phyloP scores from a whole-genome alignment of 768 basidiomycete species.

The Pleurotus tuber-regium region DNA sequence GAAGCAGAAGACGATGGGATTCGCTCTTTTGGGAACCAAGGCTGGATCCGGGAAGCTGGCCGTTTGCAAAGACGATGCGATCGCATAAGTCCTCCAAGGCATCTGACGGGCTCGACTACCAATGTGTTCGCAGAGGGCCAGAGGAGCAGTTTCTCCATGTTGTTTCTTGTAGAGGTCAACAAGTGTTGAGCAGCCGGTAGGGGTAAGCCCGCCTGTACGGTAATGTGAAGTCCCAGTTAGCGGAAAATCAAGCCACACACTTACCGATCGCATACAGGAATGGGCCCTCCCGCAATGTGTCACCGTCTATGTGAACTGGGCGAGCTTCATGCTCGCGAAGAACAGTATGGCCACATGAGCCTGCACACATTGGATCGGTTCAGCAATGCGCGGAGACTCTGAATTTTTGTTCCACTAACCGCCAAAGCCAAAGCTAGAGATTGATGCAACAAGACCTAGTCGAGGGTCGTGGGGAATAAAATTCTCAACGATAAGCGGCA shows the following conservation, averaged over 20 bases:
- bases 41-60: conserved; percentile 24
- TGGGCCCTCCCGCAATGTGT: too few relatives aligned
- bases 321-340: conserved; percentile 28
- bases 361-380: not conserved
- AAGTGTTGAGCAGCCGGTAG: conserved; percentile 24
- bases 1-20: conserved; percentile 36
- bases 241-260: too few relatives aligned
- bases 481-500: not conserved
- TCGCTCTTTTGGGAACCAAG: conserved; percentile 20
- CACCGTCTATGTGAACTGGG: too few relatives aligned
- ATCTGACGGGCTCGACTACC: conserved; percentile 26
- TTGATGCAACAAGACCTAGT: not conserved
- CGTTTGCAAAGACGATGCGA: conserved; percentile 13
- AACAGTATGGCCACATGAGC: conserved; percentile 24
- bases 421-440: not conserved
- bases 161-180: conserved; percentile 8
- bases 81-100: conserved; percentile 30
- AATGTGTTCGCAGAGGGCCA: conserved; percentile 12
- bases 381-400: not conserved
- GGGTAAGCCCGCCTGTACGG: too few relatives aligned
- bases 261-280: too few relatives aligned
- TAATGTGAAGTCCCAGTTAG: too few relatives aligned
- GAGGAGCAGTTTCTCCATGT: conserved; percentile 1
- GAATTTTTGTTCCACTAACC: not conserved
- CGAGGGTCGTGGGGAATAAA: not conserved